phyloP scores from a whole-genome alignment of 2,329 filamentous ascomycete genomes.

The Ophiostoma quercus region DNA sequence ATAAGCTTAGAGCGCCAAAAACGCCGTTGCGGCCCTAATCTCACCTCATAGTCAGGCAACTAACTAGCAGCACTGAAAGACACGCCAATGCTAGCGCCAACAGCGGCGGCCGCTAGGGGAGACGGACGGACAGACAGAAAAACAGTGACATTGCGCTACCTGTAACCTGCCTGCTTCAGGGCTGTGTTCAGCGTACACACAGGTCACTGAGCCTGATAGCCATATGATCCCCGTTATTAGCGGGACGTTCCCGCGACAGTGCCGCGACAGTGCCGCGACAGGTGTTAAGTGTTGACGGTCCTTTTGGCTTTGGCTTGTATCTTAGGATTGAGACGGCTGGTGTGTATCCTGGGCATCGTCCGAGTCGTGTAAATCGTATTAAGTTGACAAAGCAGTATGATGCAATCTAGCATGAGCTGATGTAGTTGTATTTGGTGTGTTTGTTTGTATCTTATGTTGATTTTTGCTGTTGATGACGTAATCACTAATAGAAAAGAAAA shows the following conservation, averaged over 20 bases:
- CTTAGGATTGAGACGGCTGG: not conserved
- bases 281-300: not conserved
- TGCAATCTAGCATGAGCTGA: not conserved
- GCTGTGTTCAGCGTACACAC: not conserved
- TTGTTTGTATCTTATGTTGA: not conserved
- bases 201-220: not conserved
- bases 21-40: constrained; percentile 16
- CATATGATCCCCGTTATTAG: constrained; percentile 22
- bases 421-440: not conserved
- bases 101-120: constrained; percentile 21
- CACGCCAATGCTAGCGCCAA: constrained; percentile 18
- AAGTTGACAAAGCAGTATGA: not conserved
- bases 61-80: not conserved
- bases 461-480: not conserved
- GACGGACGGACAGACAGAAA: not conserved
- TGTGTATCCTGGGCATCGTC: not conserved
- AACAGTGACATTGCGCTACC: not conserved
- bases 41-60: not conserved
- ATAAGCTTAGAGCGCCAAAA: not conserved
- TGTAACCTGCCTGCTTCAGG: not conserved
- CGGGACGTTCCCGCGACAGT: constrained; percentile 19
- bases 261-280: constrained; percentile 16
- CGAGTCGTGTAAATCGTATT: not conserved
- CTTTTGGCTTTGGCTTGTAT: not conserved
- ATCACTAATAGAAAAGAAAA: not conserved